Evolutionary conservation across 345 rosid genomes (phyloP).

Genomic region (Brassica carinata): DNA sequence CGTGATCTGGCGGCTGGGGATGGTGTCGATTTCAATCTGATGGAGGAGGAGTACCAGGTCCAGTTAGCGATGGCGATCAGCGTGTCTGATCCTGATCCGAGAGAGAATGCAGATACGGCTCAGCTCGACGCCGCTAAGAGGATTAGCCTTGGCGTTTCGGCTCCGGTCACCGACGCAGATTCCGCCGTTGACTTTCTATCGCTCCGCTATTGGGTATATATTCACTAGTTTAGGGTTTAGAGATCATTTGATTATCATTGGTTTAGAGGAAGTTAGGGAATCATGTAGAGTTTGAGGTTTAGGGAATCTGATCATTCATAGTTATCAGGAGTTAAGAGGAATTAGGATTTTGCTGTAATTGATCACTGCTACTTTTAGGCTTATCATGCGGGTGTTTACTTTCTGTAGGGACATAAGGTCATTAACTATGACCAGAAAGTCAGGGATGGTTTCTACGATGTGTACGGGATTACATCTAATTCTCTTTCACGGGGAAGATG

Average conservation of each 20-base stretch:
- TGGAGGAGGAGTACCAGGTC: conserved; percentile 95
- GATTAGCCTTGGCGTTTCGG: conserved; percentile 81
- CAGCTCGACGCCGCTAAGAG: conserved; percentile 96
- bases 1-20: conserved; percentile 49
- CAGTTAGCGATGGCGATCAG: conserved; percentile 95
- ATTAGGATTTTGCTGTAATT: conserved; percentile 28
- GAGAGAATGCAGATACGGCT: conserved; percentile 77
- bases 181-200: conserved; percentile 68
- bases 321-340: conserved; percentile 10
- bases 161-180: conserved; percentile 51
- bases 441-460: conserved; percentile 89
- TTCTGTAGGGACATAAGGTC: conserved; percentile 73
- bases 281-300: no score
- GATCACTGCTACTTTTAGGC: conserved; percentile 9
- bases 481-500: conserved; percentile 68
- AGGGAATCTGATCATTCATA: neutral
- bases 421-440: conserved; percentile 83
- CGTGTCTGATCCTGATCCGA: conserved; percentile 75
- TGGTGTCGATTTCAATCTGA: conserved; percentile 63
- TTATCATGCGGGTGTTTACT: conserved; percentile 9
- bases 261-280: neutral
- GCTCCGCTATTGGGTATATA: conserved; percentile 86
- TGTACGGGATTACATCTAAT: conserved; percentile 65
- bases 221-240: neutral
- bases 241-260: neutral